Base-by-base conservation (phyloP, 805 yeast species). In the Yamadazyma ubonensis region DNA sequence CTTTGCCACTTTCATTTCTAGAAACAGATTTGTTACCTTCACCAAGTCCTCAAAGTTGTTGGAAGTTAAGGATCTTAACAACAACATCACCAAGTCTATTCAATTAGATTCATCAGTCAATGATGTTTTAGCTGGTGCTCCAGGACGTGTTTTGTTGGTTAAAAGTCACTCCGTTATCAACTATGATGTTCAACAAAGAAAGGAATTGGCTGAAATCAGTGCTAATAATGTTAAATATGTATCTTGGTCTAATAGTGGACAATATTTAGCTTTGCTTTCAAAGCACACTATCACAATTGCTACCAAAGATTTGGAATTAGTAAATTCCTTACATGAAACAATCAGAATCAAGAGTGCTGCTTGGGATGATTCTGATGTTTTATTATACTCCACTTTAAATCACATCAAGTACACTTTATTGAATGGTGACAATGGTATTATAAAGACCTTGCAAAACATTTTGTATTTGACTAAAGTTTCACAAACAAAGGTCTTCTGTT, bases 321-420 rank as follows among this genome's bases (percentile, higher is more conserved):
- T 89, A 29, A 81, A 91, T 39, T 80, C 95, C 2, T 76, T 89
- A 79, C 97, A 89, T 60, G 99, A 93, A 71, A 91, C 98, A 3
- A 93, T 93, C 52, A 76, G 99, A 61, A 88, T 93, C 56, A 93
- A 93, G 71, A 82, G 95, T 67, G 97, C 96, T 33, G 87, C 96
- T 14, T 93, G 97, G 97, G 98, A 93, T 62, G 96, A 89, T 52
- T 71, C 86, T 35, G 91, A 91, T 38, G 96, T 95, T 22, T 75
- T 93, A 60, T 75, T 93, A 50, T 93, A 91, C 67, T 84, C 97
- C 15, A 93, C 99, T 6, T 74, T 93, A 62, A 91, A 91, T 67
- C 99, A 93, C 63, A 84, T 95, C 67, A 93, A 91, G 67, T 93
- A 91, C 65, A 83, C 91, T 33, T 71, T 93, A 57, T 72, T 91